Evolutionary conservation across 1,139 yeast species (phyloP), one percentile per base, ranked within the genome.

Genomic region (Scheffersomyces insectosa): DNA sequence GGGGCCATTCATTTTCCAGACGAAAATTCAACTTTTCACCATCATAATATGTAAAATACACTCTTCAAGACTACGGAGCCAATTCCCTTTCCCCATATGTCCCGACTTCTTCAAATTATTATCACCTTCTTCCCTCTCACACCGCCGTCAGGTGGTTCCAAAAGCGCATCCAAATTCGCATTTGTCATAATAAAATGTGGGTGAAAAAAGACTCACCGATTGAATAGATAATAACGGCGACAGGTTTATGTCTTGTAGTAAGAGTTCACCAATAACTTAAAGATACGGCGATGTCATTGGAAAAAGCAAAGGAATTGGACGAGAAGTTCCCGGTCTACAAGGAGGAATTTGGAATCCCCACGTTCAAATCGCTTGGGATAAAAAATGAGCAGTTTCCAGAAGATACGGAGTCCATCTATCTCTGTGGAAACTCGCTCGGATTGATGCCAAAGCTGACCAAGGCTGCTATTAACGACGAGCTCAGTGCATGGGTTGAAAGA

Each of bases 371-470:
- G 0, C 60, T 85, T 41, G 87, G 82, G 1, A 63, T 79, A 16
- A 15, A 45, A 2, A 46, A 48, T 28, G 47, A 50, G 13, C 44
- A 42, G 16, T 47, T 44, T 14, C 15, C 55, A 30, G 60, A 58
- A 15, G 45, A 45, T 1, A 45, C 53, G 11, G 55, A 58, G 20
- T 52, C 67, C 27, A 72, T 81, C 28, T 88, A 91, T 59, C 71
- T 91, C 42, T 88, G 96, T 64, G 98, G 98, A 5, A 90, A 91
- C 66, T 89, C 97, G 7, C 77, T 91, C 7, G 98, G 98, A 0
- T 68, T 91, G 46, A 87, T 89, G 95, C 97, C 98, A 0, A 70
- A 66, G 41, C 57, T 69, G 3, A 83, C 90, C 0, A 70, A 79
- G 27, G 52, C 54, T 2, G 87, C 89, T 15, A 70, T 91, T 11